A percentile compares a stretch with the other conserved stretches of the same genome.
These are phyloP conservation scores for Leccinum fuscescens DNA, from an alignment of 1,284 basidiomycete species.

Conservation along the genomic window DNA sequence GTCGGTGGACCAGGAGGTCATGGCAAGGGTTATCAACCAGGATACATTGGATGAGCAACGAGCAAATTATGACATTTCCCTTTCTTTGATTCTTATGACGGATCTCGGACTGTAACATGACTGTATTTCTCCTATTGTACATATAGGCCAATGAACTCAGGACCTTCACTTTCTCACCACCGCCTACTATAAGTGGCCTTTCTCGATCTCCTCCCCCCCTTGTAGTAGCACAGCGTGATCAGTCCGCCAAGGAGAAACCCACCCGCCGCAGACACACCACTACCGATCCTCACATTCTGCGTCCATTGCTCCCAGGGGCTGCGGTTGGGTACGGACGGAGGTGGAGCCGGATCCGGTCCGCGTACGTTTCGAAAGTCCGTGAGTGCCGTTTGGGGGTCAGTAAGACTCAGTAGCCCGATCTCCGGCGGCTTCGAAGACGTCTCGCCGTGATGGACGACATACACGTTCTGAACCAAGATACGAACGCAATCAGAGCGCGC, in stretches of 20 bases:
- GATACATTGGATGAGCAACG: constrained; percentile 22
- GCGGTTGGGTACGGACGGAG: constrained; percentile 21
- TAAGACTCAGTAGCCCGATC: constrained; percentile 50
- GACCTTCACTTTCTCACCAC: constrained; percentile 3
- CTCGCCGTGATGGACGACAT: constrained; percentile 47
- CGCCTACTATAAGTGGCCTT: not conserved
- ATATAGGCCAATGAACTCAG: not conserved
- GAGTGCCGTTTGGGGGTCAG: constrained; percentile 40
- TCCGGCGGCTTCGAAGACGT: constrained; percentile 42
- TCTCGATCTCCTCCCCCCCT: constrained; percentile 5
- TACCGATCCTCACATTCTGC: constrained; percentile 15
- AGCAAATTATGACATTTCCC: not conserved
- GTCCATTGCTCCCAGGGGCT: constrained; percentile 18
- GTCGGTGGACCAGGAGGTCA: constrained; percentile 6
- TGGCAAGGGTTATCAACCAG: constrained; percentile 31
- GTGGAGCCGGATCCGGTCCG: constrained; percentile 42
- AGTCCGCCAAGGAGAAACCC: constrained; percentile 37
- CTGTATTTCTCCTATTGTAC: constrained; percentile 8
- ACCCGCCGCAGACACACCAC: constrained; percentile 20
- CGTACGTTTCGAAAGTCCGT: constrained; percentile 42
- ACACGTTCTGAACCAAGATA: constrained; percentile 45
- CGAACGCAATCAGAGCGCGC: not conserved
- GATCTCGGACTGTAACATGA: not conserved
- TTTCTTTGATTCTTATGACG: not conserved
- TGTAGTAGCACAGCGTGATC: constrained; percentile 19